These are phyloP conservation scores for Blumeria graminis DNA, from an alignment of 2,329 filamentous ascomycete genomes.

Conservation along the genomic window DNA sequence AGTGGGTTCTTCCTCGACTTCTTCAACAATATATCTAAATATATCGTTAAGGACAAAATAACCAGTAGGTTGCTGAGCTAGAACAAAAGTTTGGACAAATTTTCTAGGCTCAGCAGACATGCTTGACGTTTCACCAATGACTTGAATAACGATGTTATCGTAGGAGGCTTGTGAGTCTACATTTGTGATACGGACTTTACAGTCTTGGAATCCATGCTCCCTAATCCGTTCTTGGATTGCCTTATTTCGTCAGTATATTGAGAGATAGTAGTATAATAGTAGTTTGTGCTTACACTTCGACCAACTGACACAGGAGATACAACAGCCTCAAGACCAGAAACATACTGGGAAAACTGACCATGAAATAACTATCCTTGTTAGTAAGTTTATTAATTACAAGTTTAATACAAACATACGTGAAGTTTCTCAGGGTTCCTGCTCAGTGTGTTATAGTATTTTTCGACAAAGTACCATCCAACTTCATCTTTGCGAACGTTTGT, in stretches of 20 bases:
- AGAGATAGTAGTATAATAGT: conserved; percentile 2
- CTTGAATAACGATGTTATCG: conserved; percentile 88
- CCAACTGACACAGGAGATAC: conserved; percentile 69
- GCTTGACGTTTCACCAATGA: conserved; percentile 95
- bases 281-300: conserved; percentile 40
- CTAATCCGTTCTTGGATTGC: conserved; percentile 88
- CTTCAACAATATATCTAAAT: conserved; percentile 75
- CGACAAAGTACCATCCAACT: conserved; percentile 97
- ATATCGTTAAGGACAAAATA: conserved; percentile 99
- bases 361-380: conserved; percentile 49
- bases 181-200: conserved; percentile 94
- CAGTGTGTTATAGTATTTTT: conserved; percentile 96
- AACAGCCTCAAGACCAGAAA: conserved; percentile 78
- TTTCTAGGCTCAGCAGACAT: conserved; percentile 78
- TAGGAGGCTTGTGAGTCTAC: conserved; percentile 88
- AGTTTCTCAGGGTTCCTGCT: conserved; percentile 89
- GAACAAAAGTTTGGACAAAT: conserved; percentile 93
- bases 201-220: conserved; percentile 80
- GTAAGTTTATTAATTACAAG: conserved; percentile 3
- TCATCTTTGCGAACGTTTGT: conserved; percentile 56
- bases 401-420: conserved; percentile 30
- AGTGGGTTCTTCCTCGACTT: conserved; percentile 41
- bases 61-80: conserved; percentile 84
- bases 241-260: conserved; percentile 21
- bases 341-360: conserved; percentile 84